phyloP scores from a whole-genome alignment of 1,284 basidiomycete species.

The Tilletia indica region DNA sequence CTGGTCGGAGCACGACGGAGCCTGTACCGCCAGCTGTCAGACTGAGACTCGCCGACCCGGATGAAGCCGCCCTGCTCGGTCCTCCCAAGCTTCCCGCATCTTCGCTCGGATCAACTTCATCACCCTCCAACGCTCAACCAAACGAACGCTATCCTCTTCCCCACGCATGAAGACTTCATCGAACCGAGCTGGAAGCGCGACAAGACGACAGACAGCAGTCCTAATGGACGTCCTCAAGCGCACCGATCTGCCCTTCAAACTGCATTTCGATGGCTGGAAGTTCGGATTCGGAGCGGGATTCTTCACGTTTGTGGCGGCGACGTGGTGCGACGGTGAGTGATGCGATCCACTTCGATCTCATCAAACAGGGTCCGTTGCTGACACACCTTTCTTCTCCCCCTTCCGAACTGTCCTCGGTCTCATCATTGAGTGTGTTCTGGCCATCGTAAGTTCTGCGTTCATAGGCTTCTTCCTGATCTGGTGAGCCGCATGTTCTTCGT shows the following conservation, averaged over 20 bases:
- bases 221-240: conserved; percentile 28
- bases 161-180: background rate
- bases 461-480: conserved; percentile 44
- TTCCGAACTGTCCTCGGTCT: conserved; percentile 42
- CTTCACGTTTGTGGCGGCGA: conserved; percentile 43
- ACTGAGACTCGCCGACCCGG: background rate
- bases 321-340: conserved; percentile 40
- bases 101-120: background rate
- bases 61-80: background rate
- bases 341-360: too few species aligned
- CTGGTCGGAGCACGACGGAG: background rate
- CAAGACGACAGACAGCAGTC: background rate
- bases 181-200: background rate
- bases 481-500: conserved; percentile 6
- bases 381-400: too few species aligned
- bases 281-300: conserved; percentile 47
- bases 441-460: conserved; percentile 38
- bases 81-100: background rate
- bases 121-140: background rate
- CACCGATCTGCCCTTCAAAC: conserved; percentile 45
- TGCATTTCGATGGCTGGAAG: conserved; percentile 36
- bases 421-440: conserved; percentile 39
- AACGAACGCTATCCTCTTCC: background rate
- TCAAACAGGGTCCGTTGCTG: too few species aligned
- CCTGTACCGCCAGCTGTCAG: background rate